Base-by-base conservation (phyloP, 1,284 basidiomycete genomes). In the Singerocomus inundabilis region DNA sequence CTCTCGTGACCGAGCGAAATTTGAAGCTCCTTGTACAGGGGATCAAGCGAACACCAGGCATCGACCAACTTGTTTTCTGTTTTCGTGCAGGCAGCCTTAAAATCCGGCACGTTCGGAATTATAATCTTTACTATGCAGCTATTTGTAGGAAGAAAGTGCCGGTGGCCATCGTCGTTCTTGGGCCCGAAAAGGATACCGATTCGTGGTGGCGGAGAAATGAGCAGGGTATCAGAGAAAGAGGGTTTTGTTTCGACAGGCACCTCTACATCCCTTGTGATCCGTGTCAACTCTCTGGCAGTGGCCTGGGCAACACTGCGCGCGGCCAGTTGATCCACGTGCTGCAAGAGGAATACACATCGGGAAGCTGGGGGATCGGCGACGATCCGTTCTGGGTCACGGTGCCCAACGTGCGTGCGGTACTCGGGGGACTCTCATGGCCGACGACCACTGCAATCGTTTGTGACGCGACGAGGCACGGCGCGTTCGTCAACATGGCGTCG, bases 41-140 rank as follows among this genome's bases (percentile, higher is more conserved):
- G 10, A 59, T 74, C 33, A 53, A 56, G 2, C 48, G 53, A 34
- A 47, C 38, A 12, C 39, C 41, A 2, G 61, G 66, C 8, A 47
- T 68, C 11, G 49, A 62, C 25, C 61, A 67, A 16, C 58, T 66
- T 31, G 30, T 63, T 12, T 63, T 60, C 29, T 63, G 60, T 44
- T 61, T 64, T 15, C 63, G 61, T 16, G 63, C 52, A 6, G 59
- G 63, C 21, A 65, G 63, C 46, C 52, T 48, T 4, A 53, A 44
- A 33, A 5, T 49, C 10, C 53, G 48, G 13, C 60, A 63, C 15
- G 13, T 29, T 25, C 55, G 53, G 8, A 63, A 48, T 18, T 65
- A 62, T 28, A 36, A 45, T 16, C 40, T 66, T 26, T 65, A 65
- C 30, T 34, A 60, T 28, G 53, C 55, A 9, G 62, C 50, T 9